Percentiles rank a stretch among this genome's conserved stretches.
Conservation (phyloP, 768 basidiomycete genomes). For the Kondoa subrosea region DNA sequence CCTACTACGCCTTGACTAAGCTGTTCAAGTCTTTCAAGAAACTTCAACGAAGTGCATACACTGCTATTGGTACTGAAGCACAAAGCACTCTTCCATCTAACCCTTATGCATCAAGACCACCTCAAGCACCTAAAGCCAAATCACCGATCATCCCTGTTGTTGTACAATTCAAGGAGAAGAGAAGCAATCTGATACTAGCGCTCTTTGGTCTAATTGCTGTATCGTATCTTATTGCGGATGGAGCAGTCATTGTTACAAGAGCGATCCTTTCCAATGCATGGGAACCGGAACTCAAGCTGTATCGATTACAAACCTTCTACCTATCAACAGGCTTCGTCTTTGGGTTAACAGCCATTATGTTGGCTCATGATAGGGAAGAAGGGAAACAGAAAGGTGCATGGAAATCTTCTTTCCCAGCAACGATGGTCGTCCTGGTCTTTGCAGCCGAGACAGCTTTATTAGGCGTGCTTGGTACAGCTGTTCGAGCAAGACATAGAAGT, state of each 20-base stretch:
- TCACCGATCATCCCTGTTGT: background rate
- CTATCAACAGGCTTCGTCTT: slow-evolving; percentile 82
- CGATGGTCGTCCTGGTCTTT: slow-evolving; percentile 3
- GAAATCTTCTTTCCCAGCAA: background rate
- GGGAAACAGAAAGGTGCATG: slow-evolving; percentile 11
- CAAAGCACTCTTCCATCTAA: background rate
- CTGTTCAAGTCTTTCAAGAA: background rate
- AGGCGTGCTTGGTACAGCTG: slow-evolving; percentile 39
- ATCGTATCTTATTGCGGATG: slow-evolving; percentile 55
- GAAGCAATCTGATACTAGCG: slow-evolving; percentile 43
- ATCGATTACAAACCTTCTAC: slow-evolving; percentile 59
- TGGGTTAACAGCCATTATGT: slow-evolving; percentile 71
- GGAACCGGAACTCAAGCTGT: slow-evolving; percentile 16
- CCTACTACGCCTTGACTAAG: background rate
- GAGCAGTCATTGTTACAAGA: slow-evolving; percentile 47
- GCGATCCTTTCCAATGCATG: slow-evolving; percentile 38
- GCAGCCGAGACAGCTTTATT: slow-evolving; percentile 41
- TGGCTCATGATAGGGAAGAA: slow-evolving; percentile 42
- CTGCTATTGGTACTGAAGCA: background rate
- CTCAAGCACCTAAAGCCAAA: background rate
- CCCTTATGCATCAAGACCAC: background rate
- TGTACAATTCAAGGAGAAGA: background rate
- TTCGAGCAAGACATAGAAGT: slow-evolving; percentile 6
- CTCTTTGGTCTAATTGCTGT: slow-evolving; percentile 53
- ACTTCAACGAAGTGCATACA: background rate